Conservation (phyloP, 2,329 filamentous ascomycete species). For the Sporothrix phasma region DNA sequence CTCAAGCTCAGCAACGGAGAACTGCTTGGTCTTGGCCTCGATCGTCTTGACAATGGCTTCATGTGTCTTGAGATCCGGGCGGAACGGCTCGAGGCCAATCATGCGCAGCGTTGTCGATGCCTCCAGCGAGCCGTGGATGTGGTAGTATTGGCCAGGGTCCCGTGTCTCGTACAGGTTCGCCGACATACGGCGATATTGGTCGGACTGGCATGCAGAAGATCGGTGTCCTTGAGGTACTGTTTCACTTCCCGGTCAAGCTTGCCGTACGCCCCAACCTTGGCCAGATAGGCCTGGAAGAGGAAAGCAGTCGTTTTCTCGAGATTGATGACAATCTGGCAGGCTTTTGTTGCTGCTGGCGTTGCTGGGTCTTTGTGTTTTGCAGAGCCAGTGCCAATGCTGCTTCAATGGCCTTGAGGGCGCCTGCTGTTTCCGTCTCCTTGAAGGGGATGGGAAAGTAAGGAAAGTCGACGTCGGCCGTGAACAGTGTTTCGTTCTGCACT, state of each 20-base stretch:
- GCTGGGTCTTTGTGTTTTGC: conserved; percentile 26
- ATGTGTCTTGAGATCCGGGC: conserved; percentile 29
- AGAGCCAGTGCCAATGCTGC: conserved; percentile 48
- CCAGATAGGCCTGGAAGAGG: conserved; percentile 48
- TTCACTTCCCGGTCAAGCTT: conserved; percentile 37
- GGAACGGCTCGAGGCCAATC: conserved; percentile 34
- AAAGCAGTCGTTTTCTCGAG: conserved; percentile 45
- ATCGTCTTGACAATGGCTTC: conserved; percentile 45
- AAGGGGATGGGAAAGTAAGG: conserved; percentile 21
- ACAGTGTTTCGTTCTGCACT: conserved; percentile 7
- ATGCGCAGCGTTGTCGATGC: conserved; percentile 33
- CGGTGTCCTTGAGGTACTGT: conserved; percentile 39
- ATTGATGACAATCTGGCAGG: conserved; percentile 30
- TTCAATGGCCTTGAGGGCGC: conserved; percentile 30
- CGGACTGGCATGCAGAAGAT: conserved; percentile 62
- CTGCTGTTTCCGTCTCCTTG: conserved; percentile 16
- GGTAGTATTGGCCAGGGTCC: conserved; percentile 40
- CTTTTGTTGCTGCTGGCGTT: background rate
- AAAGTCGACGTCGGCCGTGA: conserved; percentile 12
- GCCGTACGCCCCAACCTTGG: conserved; percentile 43
- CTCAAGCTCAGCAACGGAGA: conserved; percentile 31
- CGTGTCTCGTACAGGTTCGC: conserved; percentile 19
- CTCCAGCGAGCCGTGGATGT: conserved; percentile 40
- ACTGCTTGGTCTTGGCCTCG: conserved; percentile 32
- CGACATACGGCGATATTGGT: conserved; percentile 39